Evolutionary conservation across 257 asterid species (phyloP).

Genomic region (Rauvolfia tetraphylla): DNA sequence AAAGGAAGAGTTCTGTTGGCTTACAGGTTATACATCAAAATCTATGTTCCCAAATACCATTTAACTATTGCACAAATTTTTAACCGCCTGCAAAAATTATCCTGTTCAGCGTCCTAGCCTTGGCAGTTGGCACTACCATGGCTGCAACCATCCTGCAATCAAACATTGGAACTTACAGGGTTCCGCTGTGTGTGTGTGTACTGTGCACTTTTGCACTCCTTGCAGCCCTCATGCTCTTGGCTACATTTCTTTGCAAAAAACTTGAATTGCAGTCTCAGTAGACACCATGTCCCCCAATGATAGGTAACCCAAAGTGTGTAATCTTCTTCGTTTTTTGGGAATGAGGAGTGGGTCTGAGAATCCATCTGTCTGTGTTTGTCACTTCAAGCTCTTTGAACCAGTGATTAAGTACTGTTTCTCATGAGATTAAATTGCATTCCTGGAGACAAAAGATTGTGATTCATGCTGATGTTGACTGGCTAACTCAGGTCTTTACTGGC

Average conservation of each 20-base stretch:
- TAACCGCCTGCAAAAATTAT: background rate
- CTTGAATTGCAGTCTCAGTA: background rate
- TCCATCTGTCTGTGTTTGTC: background rate
- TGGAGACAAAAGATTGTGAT: background rate
- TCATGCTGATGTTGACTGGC: background rate
- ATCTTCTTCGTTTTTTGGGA: background rate
- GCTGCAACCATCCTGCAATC: background rate
- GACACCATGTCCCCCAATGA: background rate
- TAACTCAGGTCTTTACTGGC: background rate
- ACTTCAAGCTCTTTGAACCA: background rate
- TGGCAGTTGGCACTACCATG: background rate
- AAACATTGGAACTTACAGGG: background rate
- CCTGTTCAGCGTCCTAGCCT: background rate
- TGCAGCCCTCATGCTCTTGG: background rate
- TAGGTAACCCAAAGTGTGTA: background rate
- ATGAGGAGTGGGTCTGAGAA: background rate
- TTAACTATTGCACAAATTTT: background rate
- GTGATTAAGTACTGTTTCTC: background rate
- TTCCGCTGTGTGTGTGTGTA: background rate
- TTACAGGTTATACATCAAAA: background rate
- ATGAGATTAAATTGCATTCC: background rate
- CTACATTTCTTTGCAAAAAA: background rate
- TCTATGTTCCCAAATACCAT: background rate
- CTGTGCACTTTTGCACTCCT: background rate
- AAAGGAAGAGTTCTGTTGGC: background rate